phyloP scores from a whole-genome alignment of 352 stramenopile species.

The Phytophthora chlamydospora region DNA sequence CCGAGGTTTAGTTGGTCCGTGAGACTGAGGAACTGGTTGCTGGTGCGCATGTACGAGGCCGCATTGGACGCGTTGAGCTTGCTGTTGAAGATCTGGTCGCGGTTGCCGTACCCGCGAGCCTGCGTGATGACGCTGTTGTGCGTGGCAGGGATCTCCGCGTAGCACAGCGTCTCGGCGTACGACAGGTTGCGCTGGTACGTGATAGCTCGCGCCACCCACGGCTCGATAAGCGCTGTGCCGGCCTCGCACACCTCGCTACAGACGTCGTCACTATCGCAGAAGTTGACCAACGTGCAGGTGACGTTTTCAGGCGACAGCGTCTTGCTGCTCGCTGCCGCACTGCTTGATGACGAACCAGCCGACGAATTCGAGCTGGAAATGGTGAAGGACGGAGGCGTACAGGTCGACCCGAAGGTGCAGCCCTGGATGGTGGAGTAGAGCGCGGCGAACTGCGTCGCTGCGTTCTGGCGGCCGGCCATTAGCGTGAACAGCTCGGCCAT shows the following conservation, averaged over 20 bases:
- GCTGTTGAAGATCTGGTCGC: constrained; percentile 71
- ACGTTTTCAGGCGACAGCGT: constrained; percentile 47
- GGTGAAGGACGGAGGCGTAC: constrained; percentile 45
- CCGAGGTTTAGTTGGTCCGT: constrained; percentile 79
- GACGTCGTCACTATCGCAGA: constrained; percentile 64
- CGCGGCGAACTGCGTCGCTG: constrained; percentile 39
- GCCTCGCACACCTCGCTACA: constrained; percentile 64
- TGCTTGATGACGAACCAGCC: constrained; percentile 27
- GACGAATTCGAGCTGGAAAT: constrained; percentile 29
- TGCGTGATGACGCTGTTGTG: constrained; percentile 81
- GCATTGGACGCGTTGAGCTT: constrained; percentile 51
- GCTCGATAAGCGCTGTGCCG: constrained; percentile 58
- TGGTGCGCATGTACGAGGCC: constrained; percentile 61
- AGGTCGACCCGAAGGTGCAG: constrained; percentile 54
- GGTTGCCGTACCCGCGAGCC: constrained; percentile 67
- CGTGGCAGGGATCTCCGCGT: constrained; percentile 63
- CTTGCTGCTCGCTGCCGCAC: constrained; percentile 26
- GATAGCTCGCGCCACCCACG: constrained; percentile 66
- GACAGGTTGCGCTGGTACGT: constrained; percentile 74
- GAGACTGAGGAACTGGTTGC: constrained; percentile 75
- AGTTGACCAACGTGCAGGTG: constrained; percentile 51
- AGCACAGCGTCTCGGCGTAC: constrained; percentile 69
- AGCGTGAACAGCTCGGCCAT: constrained; percentile 59
- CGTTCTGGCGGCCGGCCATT: constrained; percentile 45
- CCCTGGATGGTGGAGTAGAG: constrained; percentile 45